These are phyloP conservation scores for Pyrenophora tritici-repentis DNA, from an alignment of 2,329 filamentous ascomycete genomes.

Conservation along the genomic window DNA sequence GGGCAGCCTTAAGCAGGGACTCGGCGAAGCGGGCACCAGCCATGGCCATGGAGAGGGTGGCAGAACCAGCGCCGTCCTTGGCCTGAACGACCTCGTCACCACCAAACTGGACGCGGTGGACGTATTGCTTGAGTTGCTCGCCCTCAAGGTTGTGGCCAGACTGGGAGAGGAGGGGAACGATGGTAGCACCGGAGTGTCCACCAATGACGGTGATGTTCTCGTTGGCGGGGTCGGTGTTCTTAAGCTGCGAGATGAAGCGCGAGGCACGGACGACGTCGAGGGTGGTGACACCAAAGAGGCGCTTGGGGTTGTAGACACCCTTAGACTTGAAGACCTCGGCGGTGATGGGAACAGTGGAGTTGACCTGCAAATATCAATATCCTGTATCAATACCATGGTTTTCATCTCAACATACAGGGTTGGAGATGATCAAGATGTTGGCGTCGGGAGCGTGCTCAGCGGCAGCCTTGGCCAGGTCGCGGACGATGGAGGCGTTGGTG, in stretches of 20 bases:
- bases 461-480: slow-evolving; percentile 93
- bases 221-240: slow-evolving; percentile 84
- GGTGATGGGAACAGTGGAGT: slow-evolving; percentile 98
- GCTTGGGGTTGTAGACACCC: slow-evolving; percentile 98
- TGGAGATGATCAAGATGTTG: slow-evolving; percentile 96
- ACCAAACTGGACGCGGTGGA: slow-evolving; percentile 97
- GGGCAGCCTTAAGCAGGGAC: slow-evolving; percentile 86
- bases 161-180: slow-evolving; percentile 96
- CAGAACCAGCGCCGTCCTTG: slow-evolving; percentile 96
- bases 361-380: slow-evolving; percentile 63
- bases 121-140: slow-evolving; percentile 73
- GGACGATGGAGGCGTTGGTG: slow-evolving; percentile 99
- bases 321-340: slow-evolving; percentile 94
- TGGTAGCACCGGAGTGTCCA: slow-evolving; percentile 97
- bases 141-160: slow-evolving; percentile 84
- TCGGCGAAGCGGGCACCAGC: slow-evolving; percentile 86
- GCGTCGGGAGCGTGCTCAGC: slow-evolving; percentile 88
- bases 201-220: slow-evolving; percentile 97
- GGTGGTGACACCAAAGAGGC: slow-evolving; percentile 98
- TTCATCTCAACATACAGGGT: slow-evolving; percentile 67
- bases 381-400: too few relatives aligned
- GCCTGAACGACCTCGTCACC: slow-evolving; percentile 99
- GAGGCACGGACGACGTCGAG: slow-evolving; percentile 97
- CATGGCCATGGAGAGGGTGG: slow-evolving; percentile 98
- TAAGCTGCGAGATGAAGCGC: slow-evolving; percentile 95